Percentiles rank a stretch among this genome's conserved stretches.
phyloP scores from a whole-genome alignment of 768 basidiomycete genomes.

The Solioccasus polychromus region DNA sequence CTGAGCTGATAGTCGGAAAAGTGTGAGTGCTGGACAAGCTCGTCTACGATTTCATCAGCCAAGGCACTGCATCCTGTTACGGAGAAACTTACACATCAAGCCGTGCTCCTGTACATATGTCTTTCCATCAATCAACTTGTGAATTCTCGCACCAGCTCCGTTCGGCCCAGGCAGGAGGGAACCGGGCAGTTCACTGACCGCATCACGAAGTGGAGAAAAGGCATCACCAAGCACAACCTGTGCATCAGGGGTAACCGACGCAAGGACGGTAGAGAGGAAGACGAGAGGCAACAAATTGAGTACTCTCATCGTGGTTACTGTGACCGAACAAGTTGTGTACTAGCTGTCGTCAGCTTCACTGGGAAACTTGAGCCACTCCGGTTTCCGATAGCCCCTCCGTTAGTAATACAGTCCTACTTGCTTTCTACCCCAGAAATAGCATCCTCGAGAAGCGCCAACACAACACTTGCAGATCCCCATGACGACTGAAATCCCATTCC shows the following conservation, averaged over 20 bases:
- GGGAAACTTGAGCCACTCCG: not conserved
- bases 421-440: constrained; percentile 26
- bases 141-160: constrained; percentile 45
- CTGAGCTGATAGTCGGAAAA: constrained; percentile 56
- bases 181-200: constrained; percentile 37
- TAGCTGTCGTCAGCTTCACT: not conserved
- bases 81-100: constrained; percentile 58
- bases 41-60: too few relatives aligned
- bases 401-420: not conserved
- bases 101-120: constrained; percentile 69
- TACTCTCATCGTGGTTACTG: constrained; percentile 38
- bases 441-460: constrained; percentile 44
- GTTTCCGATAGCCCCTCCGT: not conserved
- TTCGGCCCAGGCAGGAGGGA: constrained; percentile 40
- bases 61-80: not conserved
- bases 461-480: constrained; percentile 60
- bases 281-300: constrained; percentile 34
- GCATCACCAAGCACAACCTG: constrained; percentile 44
- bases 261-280: constrained; percentile 34
- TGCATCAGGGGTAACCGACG: constrained; percentile 37
- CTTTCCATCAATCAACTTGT: constrained; percentile 64
- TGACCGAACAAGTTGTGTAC: constrained; percentile 1
- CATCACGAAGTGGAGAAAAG: constrained; percentile 18
- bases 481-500: constrained; percentile 64
- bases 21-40: constrained; percentile 55